Evolutionary conservation across 495 filamentous ascomycete species (phyloP).

Genomic region (Margaritispora aquatica): DNA sequence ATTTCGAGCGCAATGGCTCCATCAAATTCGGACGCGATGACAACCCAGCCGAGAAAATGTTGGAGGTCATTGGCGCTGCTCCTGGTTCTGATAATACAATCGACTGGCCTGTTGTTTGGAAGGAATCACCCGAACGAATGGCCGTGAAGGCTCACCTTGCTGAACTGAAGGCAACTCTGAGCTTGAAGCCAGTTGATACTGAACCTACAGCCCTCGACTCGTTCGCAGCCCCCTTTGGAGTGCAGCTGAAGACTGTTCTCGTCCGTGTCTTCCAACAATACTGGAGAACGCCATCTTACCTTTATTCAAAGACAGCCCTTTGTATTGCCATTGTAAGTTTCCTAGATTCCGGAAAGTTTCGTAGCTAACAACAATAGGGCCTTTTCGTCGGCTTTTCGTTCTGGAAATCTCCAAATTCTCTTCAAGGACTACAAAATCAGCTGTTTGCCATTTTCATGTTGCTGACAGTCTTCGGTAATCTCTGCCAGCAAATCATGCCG

Average conservation of each 20-base stretch:
- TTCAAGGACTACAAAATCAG: conserved; percentile 81
- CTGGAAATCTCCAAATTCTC: conserved; percentile 58
- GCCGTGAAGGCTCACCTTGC: conserved; percentile 42
- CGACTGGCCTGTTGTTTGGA: conserved; percentile 82
- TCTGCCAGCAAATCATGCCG: conserved; percentile 81
- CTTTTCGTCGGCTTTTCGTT: conserved; percentile 93
- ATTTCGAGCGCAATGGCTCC: conserved; percentile 72
- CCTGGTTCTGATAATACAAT: conserved; percentile 66
- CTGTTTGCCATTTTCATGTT: conserved; percentile 85
- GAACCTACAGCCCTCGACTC: conserved; percentile 32
- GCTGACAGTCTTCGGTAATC: conserved; percentile 64
- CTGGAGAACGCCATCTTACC: conserved; percentile 82
- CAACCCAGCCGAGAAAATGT: conserved; percentile 94
- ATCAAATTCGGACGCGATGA: conserved; percentile 62
- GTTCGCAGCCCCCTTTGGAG: conserved; percentile 48
- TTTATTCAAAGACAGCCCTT: conserved; percentile 64
- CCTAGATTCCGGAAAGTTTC: conserved; percentile 54
- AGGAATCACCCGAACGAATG: conserved; percentile 63
- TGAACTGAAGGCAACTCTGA: conserved; percentile 53
- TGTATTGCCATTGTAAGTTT: conserved; percentile 62
- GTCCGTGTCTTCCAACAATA: conserved; percentile 78
- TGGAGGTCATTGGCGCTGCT: conserved; percentile 84
- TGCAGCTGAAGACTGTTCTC: conserved; percentile 48
- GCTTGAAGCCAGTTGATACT: conserved; percentile 32
- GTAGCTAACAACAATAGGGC: conserved; percentile 30